phyloP scores from a whole-genome alignment of 805 yeast genomes.

The Saturnispora saitoi region DNA sequence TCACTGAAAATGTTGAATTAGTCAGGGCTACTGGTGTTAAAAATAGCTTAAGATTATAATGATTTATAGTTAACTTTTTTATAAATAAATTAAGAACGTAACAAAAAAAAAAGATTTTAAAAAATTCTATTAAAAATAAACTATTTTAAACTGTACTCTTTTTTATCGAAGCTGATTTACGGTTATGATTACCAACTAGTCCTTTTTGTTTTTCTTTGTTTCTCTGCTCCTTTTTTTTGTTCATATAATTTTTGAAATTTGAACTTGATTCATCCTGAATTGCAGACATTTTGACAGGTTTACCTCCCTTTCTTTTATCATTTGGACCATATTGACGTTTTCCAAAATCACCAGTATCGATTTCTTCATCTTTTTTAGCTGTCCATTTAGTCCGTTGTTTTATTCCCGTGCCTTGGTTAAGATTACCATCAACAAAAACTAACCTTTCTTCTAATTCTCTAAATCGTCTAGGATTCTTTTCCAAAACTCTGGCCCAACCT shows the following conservation, averaged over 20 bases:
- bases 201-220: conserved; percentile 50
- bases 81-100: neutral
- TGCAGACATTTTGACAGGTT: neutral
- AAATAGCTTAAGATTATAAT: neutral
- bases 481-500: conserved; percentile 82
- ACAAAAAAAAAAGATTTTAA: neutral
- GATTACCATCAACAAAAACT: conserved; percentile 33
- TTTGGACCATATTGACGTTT: neutral
- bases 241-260: conserved; percentile 12
- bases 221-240: conserved; percentile 29
- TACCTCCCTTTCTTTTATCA: conserved; percentile 11
- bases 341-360: conserved; percentile 10
- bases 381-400: conserved; percentile 19
- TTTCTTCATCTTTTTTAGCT: neutral
- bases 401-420: conserved; percentile 15
- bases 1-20: conserved; percentile 57
- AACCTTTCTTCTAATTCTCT: conserved; percentile 54
- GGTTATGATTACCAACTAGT: conserved; percentile 51
- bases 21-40: conserved; percentile 12
- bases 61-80: neutral
- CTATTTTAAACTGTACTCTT: neutral
- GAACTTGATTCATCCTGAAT: neutral
- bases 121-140: neutral
- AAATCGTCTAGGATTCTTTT: conserved; percentile 54
- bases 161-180: conserved; percentile 30